These are phyloP conservation scores for Stagonosporopsis cucurbitacearum DNA, from an alignment of 2,329 filamentous ascomycete species.

Conservation along the genomic window DNA sequence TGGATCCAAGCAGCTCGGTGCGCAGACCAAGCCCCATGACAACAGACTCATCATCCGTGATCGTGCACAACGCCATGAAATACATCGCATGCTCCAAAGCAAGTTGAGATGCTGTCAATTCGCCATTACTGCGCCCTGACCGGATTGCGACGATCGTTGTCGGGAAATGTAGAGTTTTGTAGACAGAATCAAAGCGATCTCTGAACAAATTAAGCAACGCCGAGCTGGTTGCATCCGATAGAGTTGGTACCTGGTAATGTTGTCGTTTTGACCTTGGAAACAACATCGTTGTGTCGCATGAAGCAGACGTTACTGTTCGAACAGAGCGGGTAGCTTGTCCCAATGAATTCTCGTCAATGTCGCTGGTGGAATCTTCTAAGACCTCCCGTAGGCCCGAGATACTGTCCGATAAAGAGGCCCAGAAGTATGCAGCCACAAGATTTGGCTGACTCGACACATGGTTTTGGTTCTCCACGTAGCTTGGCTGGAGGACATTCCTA, in stretches of 20 bases:
- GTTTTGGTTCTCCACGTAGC: background rate
- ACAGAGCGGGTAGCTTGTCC: background rate
- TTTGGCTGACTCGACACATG: background rate
- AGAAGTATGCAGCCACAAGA: constrained; percentile 20
- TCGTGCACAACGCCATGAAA: constrained; percentile 14
- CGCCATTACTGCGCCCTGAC: no score
- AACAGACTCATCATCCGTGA: constrained; percentile 5
- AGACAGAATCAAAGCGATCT: constrained; percentile 17
- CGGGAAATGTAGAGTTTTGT: constrained; percentile 23
- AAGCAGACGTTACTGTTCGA: background rate
- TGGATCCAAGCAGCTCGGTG: background rate
- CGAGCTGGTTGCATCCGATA: background rate
- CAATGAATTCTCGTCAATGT: background rate
- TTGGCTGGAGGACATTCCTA: no score
- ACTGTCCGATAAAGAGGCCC: constrained; percentile 17
- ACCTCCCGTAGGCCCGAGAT: constrained; percentile 13
- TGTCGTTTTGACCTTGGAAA: background rate
- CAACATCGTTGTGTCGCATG: background rate
- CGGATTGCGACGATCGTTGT: background rate
- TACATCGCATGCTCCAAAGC: constrained; percentile 10
- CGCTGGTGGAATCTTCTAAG: constrained; percentile 3
- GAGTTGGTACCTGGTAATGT: background rate
- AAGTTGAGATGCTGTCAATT: background rate
- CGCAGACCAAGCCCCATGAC: constrained; percentile 1
- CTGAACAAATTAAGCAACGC: constrained; percentile 12